phyloP scores from a whole-genome alignment of 768 basidiomycete species.

The Pleurotus salmoneostramineus region DNA sequence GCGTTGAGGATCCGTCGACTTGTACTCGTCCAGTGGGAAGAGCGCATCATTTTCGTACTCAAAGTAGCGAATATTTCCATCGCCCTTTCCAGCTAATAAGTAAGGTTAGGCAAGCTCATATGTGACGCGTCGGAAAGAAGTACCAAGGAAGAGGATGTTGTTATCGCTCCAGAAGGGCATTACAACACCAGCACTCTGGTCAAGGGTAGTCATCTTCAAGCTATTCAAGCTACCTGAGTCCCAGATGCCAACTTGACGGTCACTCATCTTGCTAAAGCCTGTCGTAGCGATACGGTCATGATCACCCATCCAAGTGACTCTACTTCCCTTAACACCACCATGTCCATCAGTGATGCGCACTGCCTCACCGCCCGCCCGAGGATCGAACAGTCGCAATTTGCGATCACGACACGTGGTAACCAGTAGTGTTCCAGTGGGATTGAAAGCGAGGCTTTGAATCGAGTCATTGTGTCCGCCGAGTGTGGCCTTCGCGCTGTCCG shows the following conservation, averaged over 20 bases:
- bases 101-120: constrained; percentile 1
- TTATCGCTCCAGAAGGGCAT: constrained; percentile 99
- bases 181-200: constrained; percentile 88
- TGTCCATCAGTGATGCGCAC: constrained; percentile 85
- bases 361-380: constrained; percentile 77
- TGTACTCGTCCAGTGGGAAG: constrained; percentile 75
- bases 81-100: constrained; percentile 79
- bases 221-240: constrained; percentile 74
- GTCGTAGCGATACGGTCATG: constrained; percentile 88
- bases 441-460: constrained; percentile 84
- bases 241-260: constrained; percentile 89
- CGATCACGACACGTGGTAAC: constrained; percentile 92
- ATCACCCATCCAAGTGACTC: constrained; percentile 90
- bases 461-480: constrained; percentile 81
- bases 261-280: constrained; percentile 95
- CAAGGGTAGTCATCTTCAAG: constrained; percentile 74
- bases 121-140: constrained; percentile 14
- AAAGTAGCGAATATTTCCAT: constrained; percentile 97
- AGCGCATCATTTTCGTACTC: constrained; percentile 90
- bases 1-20: constrained; percentile 89
- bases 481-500: constrained; percentile 57
- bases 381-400: constrained; percentile 89
- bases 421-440: constrained; percentile 72
- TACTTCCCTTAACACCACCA: constrained; percentile 87
- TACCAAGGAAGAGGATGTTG: constrained; percentile 81